Evolutionary conservation across 805 yeast species (phyloP), one percentile per base, ranked within the genome.

Genomic region (Alloascoidea hylecoeti): DNA sequence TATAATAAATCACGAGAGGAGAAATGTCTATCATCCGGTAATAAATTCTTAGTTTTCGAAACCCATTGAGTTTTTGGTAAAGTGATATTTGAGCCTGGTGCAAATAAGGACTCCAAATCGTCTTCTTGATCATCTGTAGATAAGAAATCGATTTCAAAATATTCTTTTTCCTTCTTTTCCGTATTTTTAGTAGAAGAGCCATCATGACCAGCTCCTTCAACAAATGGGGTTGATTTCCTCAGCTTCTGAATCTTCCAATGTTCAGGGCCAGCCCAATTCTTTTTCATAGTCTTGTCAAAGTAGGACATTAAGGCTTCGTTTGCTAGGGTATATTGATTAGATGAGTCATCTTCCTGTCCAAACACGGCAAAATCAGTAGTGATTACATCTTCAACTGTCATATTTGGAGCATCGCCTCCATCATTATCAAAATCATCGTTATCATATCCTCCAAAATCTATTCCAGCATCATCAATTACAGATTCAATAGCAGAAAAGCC

Each of bases 211-310:
- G 34, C 37, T 14, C 37, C 19, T 9, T 39, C 38, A n/a, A n/a
- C n/a, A n/a, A n/a, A n/a, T n/a, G n/a, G n/a, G 18, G 30, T 45
- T 39, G 14, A 46, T 45, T 65, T 64, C 48, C 73, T 78, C 36
- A 78, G 55, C 12, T 73, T 69, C 33, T 69, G 61, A 6, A 89
- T 79, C 56, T 80, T 81, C 96, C 96, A 89, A 57, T 84, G 94
- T 45, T 83, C 89, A 12, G 89, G 81, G 5, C 96, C 96, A 18
- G 94, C 71, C 96, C 96, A 88, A 52, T 75, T 80, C 19, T 65
- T 59, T 41, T 66, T 70, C 56, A 84, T 64, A 15, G 74, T 67
- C 38, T 74, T 75, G 52, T 86, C 95, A 55, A 85, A 85, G 52
- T 84, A 80, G 2, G 86, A 79, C 70, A 83, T 73, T 33, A 84